Evolutionary conservation across 1,284 basidiomycete species (phyloP), one percentile per base, ranked within the genome.

Genomic region (Puccinia horiana): DNA sequence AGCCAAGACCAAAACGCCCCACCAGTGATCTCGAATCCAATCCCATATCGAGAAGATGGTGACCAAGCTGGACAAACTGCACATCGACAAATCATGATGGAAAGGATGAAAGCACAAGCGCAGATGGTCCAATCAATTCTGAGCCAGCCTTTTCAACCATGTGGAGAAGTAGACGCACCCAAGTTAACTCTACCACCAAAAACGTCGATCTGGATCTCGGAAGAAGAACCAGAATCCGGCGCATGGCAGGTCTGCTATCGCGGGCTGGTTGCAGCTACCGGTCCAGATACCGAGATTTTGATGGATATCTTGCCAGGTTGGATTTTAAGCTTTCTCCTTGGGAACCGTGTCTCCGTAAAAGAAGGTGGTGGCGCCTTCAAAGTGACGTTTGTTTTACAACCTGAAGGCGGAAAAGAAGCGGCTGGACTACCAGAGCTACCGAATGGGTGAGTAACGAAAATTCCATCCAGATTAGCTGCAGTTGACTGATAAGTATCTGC

Each of bases 381-480:
- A 88, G 87, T 96, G 73, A 94, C 94, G 84, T 98, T 98, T 86
- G 91, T 96, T 35, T 87, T 99, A 42, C 88, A 95, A 81, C 94
- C 96, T 0, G 90, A 89, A 2, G 89, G 87, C 67, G 90, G 89
- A 81, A 90, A 90, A 81, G 88, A 89, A 23, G 52, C 70, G 2
- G 91, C 92, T 82, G 89, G 88, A 82, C 86, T 95, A 47, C 93
- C 93, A 0, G 93, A 93, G 84, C 86, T 94, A 65, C 88, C 94
- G 81, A 93, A 93, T 85, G 90, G 91, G 92, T 93, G 81, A 83
- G 91, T 89, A 6, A 16, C 40, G 29, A 44, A 67, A 6, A 47
- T 11, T 35, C 18, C 2, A 63, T 63, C 2, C 35, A 37, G 35
- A 63, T 32, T 23, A 2, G 8, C 18, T 23, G 16, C 4, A 32